Conservation (phyloP, 2,329 filamentous ascomycete genomes). For the Fusarium acutatum region DNA sequence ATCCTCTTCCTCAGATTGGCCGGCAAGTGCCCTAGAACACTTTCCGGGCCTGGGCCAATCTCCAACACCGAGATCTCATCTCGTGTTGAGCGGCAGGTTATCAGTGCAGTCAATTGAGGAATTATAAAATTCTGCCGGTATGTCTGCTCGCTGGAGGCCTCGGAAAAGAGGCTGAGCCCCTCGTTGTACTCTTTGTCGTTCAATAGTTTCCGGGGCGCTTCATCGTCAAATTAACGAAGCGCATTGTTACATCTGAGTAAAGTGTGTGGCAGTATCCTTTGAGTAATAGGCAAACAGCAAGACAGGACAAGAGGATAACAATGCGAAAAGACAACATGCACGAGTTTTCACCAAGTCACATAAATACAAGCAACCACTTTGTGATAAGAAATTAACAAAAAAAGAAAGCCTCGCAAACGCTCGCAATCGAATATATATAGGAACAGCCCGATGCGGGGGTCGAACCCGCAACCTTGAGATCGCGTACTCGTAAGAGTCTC, state of each 20-base stretch:
- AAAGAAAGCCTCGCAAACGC: conserved; percentile 12
- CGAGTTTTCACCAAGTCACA: background rate
- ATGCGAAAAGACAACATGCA: background rate
- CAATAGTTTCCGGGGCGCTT: conserved; percentile 45
- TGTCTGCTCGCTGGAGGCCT: conserved; percentile 45
- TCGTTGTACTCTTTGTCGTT: conserved; percentile 58
- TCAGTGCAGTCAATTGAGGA: conserved; percentile 55
- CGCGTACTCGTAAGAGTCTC: conserved; percentile 64
- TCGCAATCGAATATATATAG: conserved; percentile 39
- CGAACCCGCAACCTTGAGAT: conserved; percentile 67
- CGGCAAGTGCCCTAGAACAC: conserved; percentile 61
- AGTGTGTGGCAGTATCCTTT: background rate
- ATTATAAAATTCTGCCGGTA: conserved; percentile 62
- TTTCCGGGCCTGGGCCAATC: conserved; percentile 66
- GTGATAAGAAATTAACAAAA: background rate
- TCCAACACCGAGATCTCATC: conserved; percentile 62
- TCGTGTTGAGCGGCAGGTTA: conserved; percentile 53
- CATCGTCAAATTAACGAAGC: background rate
- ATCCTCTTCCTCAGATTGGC: conserved; percentile 52
- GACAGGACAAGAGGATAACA: background rate
- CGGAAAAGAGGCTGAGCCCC: conserved; percentile 56
- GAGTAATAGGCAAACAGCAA: background rate
- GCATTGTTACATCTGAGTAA: accelerated
- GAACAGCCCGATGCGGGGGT: conserved; percentile 53
- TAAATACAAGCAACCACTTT: too few species aligned